phyloP scores from a whole-genome alignment of 1,139 yeast genomes.

The Arxiozyma slooffiae region DNA sequence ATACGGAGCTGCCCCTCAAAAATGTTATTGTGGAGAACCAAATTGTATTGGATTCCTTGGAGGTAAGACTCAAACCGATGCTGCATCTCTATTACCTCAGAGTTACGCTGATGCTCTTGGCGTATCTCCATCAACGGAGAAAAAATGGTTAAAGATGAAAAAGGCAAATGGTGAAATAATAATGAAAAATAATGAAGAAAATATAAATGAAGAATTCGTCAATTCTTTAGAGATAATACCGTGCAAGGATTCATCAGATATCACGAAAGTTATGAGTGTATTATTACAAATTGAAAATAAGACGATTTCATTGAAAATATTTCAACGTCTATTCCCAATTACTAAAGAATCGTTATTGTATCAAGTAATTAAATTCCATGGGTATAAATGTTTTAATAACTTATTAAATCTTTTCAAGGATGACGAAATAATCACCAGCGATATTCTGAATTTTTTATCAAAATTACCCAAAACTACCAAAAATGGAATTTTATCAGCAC shows the following conservation, averaged over 20 bases:
- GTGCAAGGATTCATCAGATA: constrained; percentile 45
- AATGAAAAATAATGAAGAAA: constrained; percentile 49
- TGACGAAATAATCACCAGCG: constrained; percentile 31
- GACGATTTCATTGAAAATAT: constrained; percentile 54
- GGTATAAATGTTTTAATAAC: constrained; percentile 68
- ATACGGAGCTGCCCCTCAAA: constrained; percentile 89
- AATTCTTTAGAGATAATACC: constrained; percentile 46
- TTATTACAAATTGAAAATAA: constrained; percentile 67
- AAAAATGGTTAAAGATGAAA: constrained; percentile 55
- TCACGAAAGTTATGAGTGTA: constrained; percentile 72
- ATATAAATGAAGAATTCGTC: constrained; percentile 58
- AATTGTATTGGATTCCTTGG: constrained; percentile 92
- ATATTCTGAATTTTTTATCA: constrained; percentile 48
- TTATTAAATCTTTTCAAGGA: constrained; percentile 39
- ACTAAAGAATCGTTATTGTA: constrained; percentile 46
- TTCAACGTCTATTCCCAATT: constrained; percentile 56
- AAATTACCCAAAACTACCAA: constrained; percentile 76
- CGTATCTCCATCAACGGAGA: constrained; percentile 51
- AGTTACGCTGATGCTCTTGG: constrained; percentile 80
- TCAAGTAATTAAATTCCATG: constrained; percentile 69
- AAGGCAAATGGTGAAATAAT: constrained; percentile 38
- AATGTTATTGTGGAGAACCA: constrained; percentile 88
- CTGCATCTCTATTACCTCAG: constrained; percentile 75
- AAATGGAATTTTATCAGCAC: constrained; percentile 72
- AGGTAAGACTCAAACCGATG: constrained; percentile 92